These are phyloP conservation scores for Gnaphalium uliginosum DNA, from an alignment of 129 eudicot genomes.

Conservation along the genomic window DNA sequence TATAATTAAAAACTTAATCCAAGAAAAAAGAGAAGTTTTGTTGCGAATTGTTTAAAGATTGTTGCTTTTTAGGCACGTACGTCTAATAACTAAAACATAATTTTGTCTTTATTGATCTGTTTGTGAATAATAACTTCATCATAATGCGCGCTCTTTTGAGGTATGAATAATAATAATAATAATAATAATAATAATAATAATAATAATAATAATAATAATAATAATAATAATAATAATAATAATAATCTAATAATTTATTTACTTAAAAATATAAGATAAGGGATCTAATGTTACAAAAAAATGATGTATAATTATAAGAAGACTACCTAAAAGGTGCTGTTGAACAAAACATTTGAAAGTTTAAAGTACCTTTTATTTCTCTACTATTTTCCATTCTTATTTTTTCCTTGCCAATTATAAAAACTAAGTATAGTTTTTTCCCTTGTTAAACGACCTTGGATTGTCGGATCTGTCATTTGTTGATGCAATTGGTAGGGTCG, in stretches of 20 bases:
- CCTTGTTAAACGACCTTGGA: no score
- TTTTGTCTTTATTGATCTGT: conserved; percentile 33
- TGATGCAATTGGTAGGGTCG: no score
- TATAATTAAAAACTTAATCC: conserved; percentile 22
- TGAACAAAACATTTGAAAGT: no score
- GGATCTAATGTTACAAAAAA: no score
- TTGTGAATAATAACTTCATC: conserved; percentile 34
- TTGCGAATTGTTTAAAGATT: conserved; percentile 34
- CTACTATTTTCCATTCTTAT: not conserved
- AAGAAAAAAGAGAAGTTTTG: conserved; percentile 35
- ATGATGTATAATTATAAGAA: no score
- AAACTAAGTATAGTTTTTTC: no score
- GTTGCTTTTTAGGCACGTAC: conserved; percentile 36
- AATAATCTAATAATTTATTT: not conserved
- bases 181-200: conserved; percentile 2
- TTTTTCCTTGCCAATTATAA: no score
- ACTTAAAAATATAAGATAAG: not conserved
- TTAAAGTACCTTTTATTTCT: no score
- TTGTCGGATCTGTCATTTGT: no score
- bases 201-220: conserved; percentile 3
- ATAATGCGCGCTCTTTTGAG: conserved; percentile 20
- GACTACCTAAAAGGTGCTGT: no score
- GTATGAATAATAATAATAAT: conserved; percentile 2
- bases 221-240: conserved; percentile 3
- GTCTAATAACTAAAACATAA: conserved; percentile 22